Evolutionary conservation across 192 early-diverging fungal genomes (phyloP).

Genomic region (Kappamyces sp.): DNA sequence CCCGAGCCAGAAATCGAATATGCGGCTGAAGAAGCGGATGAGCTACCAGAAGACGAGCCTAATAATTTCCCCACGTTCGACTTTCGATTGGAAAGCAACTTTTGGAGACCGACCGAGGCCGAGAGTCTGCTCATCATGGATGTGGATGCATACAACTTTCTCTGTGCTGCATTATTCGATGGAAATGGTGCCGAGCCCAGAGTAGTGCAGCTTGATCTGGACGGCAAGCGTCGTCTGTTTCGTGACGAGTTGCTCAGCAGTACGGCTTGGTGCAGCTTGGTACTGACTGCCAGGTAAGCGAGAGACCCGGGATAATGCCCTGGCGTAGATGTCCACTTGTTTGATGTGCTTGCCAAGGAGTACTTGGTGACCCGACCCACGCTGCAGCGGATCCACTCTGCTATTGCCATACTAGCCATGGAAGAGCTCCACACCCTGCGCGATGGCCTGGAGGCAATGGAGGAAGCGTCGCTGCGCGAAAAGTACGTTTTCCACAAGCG

Average conservation of each 20-base stretch:
- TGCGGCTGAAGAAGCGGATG: no score
- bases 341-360: not conserved
- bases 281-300: conserved; percentile 1
- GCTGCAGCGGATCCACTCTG: conserved; percentile 2
- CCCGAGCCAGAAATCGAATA: no score
- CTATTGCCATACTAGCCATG: conserved; percentile 10
- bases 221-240: not conserved
- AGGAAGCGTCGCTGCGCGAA: conserved; percentile 1
- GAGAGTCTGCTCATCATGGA: not conserved
- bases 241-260: not conserved
- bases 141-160: conserved; percentile 14
- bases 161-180: conserved; percentile 9
- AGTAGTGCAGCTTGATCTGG: not conserved
- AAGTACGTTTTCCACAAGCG: conserved; percentile 4
- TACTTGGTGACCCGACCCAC: conserved; percentile 5
- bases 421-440: conserved; percentile 6
- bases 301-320: not conserved
- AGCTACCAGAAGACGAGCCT: no score
- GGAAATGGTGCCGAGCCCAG: not conserved
- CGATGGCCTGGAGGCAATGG: conserved; percentile 1
- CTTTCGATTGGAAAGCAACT: no score
- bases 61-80: no score
- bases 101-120: no score
- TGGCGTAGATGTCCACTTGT: conserved; percentile 7
- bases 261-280: conserved; percentile 3